A percentile compares a stretch with the other conserved stretches of the same genome.
Evolutionary conservation across 2,329 filamentous ascomycete species (phyloP).

Genomic region (Aschersonia sp.): DNA sequence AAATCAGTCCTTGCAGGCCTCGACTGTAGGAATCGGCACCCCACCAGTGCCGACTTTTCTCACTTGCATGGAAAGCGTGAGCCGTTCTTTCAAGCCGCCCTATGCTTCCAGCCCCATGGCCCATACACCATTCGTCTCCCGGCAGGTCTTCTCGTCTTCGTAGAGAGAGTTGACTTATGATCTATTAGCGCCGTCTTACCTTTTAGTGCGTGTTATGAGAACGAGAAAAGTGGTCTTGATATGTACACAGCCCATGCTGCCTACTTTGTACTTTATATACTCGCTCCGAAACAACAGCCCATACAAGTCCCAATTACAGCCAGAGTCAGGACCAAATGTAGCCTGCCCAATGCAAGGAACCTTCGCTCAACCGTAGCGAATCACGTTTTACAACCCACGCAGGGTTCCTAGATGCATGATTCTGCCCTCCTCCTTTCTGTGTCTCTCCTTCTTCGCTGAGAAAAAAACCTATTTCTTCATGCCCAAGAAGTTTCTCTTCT

Average conservation of each 20-base stretch:
- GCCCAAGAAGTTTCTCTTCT: constrained; percentile 42
- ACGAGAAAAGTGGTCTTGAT: not conserved
- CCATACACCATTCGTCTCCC: no score
- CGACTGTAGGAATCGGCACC: no score
- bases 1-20: no score
- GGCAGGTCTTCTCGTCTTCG: no score
- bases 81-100: no score
- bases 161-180: no score
- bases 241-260: not conserved
- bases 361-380: not conserved
- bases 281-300: not conserved
- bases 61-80: no score
- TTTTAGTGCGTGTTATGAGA: not conserved
- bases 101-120: no score
- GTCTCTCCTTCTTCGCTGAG: not conserved
- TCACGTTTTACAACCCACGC: not conserved
- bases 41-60: no score
- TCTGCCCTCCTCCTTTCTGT: not conserved
- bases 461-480: constrained; percentile 39
- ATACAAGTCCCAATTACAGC: not conserved
- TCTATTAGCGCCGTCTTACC: no score
- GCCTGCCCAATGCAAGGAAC: not conserved
- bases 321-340: not conserved
- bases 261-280: not conserved
- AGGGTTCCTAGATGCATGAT: not conserved